Conservation (phyloP, 495 filamentous ascomycete genomes). For the Aspergillus homomorphus region DNA sequence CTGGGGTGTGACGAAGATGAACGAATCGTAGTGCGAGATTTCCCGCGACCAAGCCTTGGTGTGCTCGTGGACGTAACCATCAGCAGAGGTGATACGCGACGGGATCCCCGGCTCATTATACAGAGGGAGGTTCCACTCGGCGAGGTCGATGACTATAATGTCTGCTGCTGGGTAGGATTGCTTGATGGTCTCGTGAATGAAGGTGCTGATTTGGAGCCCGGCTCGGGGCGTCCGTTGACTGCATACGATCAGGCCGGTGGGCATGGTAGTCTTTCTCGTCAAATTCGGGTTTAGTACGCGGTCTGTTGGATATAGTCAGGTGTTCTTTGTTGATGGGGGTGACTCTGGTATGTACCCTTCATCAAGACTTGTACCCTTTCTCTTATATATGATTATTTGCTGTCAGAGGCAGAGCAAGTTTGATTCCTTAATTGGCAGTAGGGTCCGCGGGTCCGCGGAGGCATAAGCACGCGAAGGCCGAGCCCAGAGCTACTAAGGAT, state of each 20-base stretch:
- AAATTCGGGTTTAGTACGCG: too few relatives aligned
- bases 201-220: conserved; percentile 10
- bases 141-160: conserved; percentile 43
- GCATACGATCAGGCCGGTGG: conserved; percentile 15
- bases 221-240: conserved; percentile 15
- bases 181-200: conserved; percentile 7
- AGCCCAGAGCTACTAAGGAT: background rate
- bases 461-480: background rate
- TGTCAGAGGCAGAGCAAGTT: background rate
- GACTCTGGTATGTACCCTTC: background rate
- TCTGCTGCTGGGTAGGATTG: background rate
- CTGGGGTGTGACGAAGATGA: conserved; percentile 58
- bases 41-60: conserved; percentile 49
- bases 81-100: conserved; percentile 38
- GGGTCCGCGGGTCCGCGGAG: background rate
- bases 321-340: background rate
- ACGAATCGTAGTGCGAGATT: conserved; percentile 45
- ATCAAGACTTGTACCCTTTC: background rate
- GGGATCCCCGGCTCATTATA: conserved; percentile 54
- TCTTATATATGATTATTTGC: background rate
- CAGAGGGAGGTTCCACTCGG: conserved; percentile 52
- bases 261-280: background rate
- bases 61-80: conserved; percentile 45
- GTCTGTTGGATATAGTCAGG: background rate
- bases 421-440: background rate